These are phyloP conservation scores for Kappamyces sp. DNA, from an alignment of 192 early-diverging fungal genomes.

Conservation along the genomic window DNA sequence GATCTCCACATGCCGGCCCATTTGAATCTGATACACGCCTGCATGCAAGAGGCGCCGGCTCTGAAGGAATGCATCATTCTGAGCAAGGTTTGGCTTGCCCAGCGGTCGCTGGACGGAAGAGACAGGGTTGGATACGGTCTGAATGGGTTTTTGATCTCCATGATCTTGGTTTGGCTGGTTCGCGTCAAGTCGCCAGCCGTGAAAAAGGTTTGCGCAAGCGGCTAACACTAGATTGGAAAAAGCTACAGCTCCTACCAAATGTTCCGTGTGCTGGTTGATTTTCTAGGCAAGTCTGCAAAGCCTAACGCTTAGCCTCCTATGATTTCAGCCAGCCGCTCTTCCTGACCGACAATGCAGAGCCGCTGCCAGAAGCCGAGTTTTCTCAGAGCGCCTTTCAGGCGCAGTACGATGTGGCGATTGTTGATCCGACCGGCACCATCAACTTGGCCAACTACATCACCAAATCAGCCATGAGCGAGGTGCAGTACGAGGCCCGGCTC, in stretches of 20 bases:
- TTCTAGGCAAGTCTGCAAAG: slow-evolving; percentile 42
- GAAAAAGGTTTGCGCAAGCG: slow-evolving; percentile 37
- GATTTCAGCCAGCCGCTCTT: slow-evolving; percentile 62
- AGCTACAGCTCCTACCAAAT: slow-evolving; percentile 81
- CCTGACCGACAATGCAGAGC: slow-evolving; percentile 53
- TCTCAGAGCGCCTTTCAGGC: slow-evolving; percentile 48
- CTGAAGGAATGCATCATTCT: slow-evolving; percentile 78
- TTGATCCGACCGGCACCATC: slow-evolving; percentile 75
- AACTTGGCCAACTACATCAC: slow-evolving; percentile 75
- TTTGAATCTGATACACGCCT: slow-evolving; percentile 71
- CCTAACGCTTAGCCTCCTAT: slow-evolving; percentile 39
- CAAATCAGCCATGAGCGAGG: slow-evolving; percentile 56
- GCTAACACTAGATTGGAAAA: slow-evolving; percentile 44
- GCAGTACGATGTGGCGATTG: slow-evolving; percentile 72
- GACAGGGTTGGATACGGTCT: slow-evolving; percentile 39
- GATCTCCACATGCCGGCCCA: slow-evolving; percentile 71
- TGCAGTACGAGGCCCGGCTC: slow-evolving; percentile 67
- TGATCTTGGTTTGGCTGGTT: slow-evolving; percentile 85
- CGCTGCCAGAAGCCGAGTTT: slow-evolving; percentile 56
- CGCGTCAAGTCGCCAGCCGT: slow-evolving; percentile 45
- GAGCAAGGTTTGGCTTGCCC: slow-evolving; percentile 78
- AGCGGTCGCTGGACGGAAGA: slow-evolving; percentile 50
- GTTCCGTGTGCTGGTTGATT: slow-evolving; percentile 78
- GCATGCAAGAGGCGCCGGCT: slow-evolving; percentile 60
- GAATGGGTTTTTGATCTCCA: slow-evolving; percentile 73